Percentiles rank a stretch among this genome's conserved stretches.
Conservation (phyloP, 2,329 filamentous ascomycete species). For the Alternaria arbusti region DNA sequence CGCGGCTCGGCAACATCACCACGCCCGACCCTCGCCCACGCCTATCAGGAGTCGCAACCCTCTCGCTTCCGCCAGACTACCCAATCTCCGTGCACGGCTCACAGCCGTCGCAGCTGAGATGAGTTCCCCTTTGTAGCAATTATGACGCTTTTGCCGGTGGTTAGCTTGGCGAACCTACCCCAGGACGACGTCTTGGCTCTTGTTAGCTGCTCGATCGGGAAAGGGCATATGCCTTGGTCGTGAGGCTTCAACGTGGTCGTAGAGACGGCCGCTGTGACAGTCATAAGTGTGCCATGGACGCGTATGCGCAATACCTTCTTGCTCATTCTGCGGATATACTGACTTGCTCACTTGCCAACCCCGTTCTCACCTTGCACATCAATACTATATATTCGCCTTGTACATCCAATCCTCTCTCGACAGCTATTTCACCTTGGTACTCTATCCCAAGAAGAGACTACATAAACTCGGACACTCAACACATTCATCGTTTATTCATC, state of each 20-base stretch:
- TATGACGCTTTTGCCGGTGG: background rate
- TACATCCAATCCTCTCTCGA: background rate
- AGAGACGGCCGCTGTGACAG: background rate
- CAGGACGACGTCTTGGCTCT: background rate
- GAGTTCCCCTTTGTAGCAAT: background rate
- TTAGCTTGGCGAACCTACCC: background rate
- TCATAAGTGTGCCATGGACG: conserved; percentile 9
- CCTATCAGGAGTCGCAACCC: background rate
- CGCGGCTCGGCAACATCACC: background rate
- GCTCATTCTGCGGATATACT: conserved; percentile 3
- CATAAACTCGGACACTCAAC: background rate
- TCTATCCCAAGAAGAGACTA: background rate
- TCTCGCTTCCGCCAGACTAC: background rate
- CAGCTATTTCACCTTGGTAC: background rate
- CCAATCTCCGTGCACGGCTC: background rate
- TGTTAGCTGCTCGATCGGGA: background rate
- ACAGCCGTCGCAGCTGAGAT: background rate
- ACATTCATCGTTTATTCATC: background rate
- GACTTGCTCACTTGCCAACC: background rate
- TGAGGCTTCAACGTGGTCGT: conserved; percentile 6
- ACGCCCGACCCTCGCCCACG: background rate
- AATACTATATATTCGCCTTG: conserved; percentile 2
- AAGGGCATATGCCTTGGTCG: background rate
- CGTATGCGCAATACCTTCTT: conserved; percentile 7
- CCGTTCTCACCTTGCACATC: conserved; percentile 11